phyloP scores from a whole-genome alignment of 768 basidiomycete genomes.

The Lactifluus pinguis region DNA sequence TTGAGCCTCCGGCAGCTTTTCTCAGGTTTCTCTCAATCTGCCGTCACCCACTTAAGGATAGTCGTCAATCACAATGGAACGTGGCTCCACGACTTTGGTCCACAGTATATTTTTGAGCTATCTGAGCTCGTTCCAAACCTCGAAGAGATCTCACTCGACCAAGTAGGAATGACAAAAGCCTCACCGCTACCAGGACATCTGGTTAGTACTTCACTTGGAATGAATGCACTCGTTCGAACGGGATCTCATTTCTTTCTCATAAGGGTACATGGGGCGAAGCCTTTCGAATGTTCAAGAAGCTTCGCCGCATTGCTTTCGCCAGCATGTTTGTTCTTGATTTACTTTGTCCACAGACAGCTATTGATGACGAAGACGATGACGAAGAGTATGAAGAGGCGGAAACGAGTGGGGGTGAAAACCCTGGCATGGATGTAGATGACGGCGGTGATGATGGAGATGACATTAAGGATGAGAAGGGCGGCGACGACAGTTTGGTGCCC shows the following conservation, averaged over 20 bases:
- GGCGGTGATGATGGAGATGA: not conserved
- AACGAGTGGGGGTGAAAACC: not conserved
- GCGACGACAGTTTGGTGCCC: not conserved
- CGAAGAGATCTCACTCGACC: slow-evolving; percentile 14
- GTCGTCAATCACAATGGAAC: slow-evolving; percentile 1
- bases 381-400: not conserved
- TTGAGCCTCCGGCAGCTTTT: slow-evolving; percentile 3
- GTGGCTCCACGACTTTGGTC: slow-evolving; percentile 6
- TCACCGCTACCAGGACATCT: not conserved
- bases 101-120: slow-evolving; percentile 6
- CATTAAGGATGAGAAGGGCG: not conserved
- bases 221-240: not conserved
- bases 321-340: slow-evolving; percentile 13
- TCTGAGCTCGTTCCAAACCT: not conserved
- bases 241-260: not conserved
- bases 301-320: slow-evolving; percentile 10
- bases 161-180: not conserved
- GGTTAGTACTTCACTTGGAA: not conserved
- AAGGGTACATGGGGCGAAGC: slow-evolving; percentile 11
- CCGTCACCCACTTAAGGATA: slow-evolving; percentile 9
- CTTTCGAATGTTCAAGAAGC: slow-evolving; percentile 7
- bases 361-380: not conserved
- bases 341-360: not conserved
- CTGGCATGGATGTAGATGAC: slow-evolving; percentile 9
- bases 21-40: slow-evolving; percentile 1